Conservation (phyloP, 768 basidiomycete genomes). For the Mycena vulgaris region DNA sequence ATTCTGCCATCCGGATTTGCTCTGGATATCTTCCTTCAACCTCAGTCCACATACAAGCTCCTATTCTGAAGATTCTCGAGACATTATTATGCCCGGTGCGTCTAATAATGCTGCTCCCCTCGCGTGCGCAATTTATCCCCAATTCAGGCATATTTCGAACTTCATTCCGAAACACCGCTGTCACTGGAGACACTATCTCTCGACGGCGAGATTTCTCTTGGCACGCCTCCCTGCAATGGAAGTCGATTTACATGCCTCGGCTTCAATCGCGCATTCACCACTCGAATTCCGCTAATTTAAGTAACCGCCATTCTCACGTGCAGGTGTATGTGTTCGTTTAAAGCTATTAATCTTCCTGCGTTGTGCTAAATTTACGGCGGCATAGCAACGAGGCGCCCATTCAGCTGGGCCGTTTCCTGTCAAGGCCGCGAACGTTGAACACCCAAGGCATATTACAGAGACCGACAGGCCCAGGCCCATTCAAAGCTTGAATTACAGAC, state of each 20-base stretch:
- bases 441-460: too few species aligned
- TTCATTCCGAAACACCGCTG: not conserved
- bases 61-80: too few species aligned
- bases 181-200: not conserved
- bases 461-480: too few species aligned
- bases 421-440: too few species aligned
- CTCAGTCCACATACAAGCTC: too few species aligned
- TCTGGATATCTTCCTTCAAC: not conserved
- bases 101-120: not conserved
- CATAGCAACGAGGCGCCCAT: not conserved
- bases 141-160: not conserved
- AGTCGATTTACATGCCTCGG: too few species aligned
- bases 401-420: too few species aligned
- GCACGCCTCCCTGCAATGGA: not conserved
- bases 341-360: not conserved
- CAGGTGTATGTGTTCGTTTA: not conserved
- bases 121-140: slow-evolving; percentile 1
- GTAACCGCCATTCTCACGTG: not conserved
- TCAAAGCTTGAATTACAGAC: too few species aligned
- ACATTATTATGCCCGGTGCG: too few species aligned
- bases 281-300: not conserved
- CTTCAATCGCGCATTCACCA: too few species aligned
- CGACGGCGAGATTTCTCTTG: not conserved
- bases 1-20: not conserved
- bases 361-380: not conserved